Evolutionary conservation across 805 yeast genomes (phyloP).

Genomic region (Tetrapisispora fleetii): DNA sequence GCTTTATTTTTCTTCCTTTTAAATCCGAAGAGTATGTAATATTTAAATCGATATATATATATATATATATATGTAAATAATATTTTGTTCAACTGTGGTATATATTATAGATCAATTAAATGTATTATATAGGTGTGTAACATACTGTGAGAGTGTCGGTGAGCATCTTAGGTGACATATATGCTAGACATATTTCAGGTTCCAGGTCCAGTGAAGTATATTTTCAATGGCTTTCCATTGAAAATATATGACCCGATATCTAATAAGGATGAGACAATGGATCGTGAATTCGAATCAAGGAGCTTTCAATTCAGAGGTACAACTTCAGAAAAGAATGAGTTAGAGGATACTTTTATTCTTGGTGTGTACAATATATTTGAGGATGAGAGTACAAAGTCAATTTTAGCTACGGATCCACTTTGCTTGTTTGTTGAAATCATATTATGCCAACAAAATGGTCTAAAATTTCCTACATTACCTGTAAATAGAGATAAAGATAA

Average conservation of each 20-base stretch:
- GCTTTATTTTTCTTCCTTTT: too few species aligned
- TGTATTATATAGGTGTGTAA: too few species aligned
- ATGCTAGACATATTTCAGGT: slow-evolving; percentile 1
- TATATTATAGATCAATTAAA: too few species aligned
- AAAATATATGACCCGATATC: slow-evolving; percentile 32
- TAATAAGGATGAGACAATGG: slow-evolving; percentile 22
- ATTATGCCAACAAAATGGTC: slow-evolving; percentile 33
- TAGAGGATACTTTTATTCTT: slow-evolving; percentile 34
- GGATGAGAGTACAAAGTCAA: slow-evolving; percentile 18
- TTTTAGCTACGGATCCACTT: slow-evolving; percentile 49
- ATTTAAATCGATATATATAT: too few species aligned
- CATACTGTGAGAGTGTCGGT: neutral
- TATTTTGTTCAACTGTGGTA: too few species aligned
- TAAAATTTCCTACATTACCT: slow-evolving; percentile 33
- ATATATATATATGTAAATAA: too few species aligned
- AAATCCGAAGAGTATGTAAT: too few species aligned
- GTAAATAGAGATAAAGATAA: slow-evolving; percentile 5
- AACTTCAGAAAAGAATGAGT: slow-evolving; percentile 4
- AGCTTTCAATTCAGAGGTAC: slow-evolving; percentile 14
- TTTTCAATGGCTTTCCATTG: slow-evolving; percentile 47
- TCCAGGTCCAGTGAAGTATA: slow-evolving; percentile 6
- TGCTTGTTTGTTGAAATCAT: slow-evolving; percentile 40
- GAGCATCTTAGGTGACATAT: neutral
- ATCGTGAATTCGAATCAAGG: slow-evolving; percentile 16
- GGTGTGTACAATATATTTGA: slow-evolving; percentile 43